These are phyloP conservation scores for Thyridium curvatum DNA, from an alignment of 2,329 filamentous ascomycete species.

Conservation along the genomic window DNA sequence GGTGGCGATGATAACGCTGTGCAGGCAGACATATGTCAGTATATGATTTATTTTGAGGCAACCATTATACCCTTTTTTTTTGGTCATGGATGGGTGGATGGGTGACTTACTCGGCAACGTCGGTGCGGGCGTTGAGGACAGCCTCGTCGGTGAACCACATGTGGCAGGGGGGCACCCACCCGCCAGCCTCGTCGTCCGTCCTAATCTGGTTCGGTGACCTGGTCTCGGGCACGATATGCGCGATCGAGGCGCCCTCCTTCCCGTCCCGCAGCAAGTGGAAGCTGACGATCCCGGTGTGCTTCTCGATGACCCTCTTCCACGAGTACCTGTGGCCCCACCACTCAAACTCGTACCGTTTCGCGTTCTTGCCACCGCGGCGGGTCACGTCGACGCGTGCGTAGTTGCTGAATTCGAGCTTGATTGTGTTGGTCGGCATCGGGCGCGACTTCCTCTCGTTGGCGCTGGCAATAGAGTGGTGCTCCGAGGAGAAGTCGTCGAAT, in stretches of 20 bases:
- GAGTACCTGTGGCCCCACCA: conserved; percentile 86
- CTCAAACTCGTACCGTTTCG: conserved; percentile 82
- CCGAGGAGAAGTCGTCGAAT: conserved; percentile 22
- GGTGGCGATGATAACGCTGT: conserved; percentile 81
- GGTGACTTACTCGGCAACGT: conserved; percentile 74
- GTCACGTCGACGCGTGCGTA: conserved; percentile 87
- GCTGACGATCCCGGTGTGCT: conserved; percentile 62
- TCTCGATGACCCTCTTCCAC: conserved; percentile 72
- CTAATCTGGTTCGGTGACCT: conserved; percentile 63
- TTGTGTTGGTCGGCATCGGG: conserved; percentile 60
- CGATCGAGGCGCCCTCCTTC: conserved; percentile 55
- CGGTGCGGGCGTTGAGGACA: conserved; percentile 63
- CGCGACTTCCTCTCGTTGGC: conserved; percentile 20
- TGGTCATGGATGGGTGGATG: not conserved
- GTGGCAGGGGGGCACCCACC: conserved; percentile 85
- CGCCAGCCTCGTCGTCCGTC: conserved; percentile 70
- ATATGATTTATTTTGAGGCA: too few relatives aligned
- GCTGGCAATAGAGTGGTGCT: conserved; percentile 20
- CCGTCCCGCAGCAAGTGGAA: conserved; percentile 74
- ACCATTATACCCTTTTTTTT: too few relatives aligned
- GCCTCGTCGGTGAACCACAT: conserved; percentile 80
- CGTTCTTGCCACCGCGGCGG: conserved; percentile 58
- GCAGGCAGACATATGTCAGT: conserved; percentile 12
- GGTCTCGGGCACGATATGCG: conserved; percentile 78
- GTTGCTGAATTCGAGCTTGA: conserved; percentile 93